These are phyloP conservation scores for Tetrapyrgos nigripes DNA, from an alignment of 1,284 basidiomycete genomes.

Conservation along the genomic window DNA sequence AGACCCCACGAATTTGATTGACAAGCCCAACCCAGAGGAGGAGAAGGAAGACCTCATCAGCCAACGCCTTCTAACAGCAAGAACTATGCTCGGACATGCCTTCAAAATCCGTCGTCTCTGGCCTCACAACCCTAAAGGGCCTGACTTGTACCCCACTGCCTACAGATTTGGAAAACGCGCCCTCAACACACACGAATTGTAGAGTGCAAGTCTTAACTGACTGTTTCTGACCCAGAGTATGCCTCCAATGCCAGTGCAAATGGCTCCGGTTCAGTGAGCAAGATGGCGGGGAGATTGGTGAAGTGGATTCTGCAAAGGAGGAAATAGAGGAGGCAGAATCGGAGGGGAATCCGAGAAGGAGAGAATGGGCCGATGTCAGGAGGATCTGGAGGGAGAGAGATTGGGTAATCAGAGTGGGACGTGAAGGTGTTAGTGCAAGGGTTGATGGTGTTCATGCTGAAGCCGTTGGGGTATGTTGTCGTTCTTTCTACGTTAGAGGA, in stretches of 20 bases:
- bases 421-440: not conserved
- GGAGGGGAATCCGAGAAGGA: conserved; percentile 12
- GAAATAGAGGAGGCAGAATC: conserved; percentile 19
- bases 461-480: not conserved
- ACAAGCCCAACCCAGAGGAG: too few species aligned
- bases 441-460: not conserved
- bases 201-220: conserved; percentile 20
- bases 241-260: not conserved
- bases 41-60: too few species aligned
- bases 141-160: not conserved
- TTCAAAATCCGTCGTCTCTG: conserved; percentile 4
- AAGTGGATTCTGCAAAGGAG: conserved; percentile 13
- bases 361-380: conserved; percentile 9
- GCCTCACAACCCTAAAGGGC: conserved; percentile 22
- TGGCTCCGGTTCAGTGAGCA: conserved; percentile 13
- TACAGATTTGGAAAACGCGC: conserved; percentile 9
- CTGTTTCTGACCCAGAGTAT: conserved; percentile 16
- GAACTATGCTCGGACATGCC: too few species aligned
- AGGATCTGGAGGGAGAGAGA: conserved; percentile 7
- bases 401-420: conserved; percentile 2
- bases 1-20: too few species aligned
- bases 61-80: too few species aligned
- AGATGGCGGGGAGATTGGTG: conserved; percentile 15
- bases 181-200: conserved; percentile 6
- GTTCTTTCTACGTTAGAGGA: not conserved